Base-by-base conservation (phyloP, 2,329 filamentous ascomycete species). In the Colletotrichum tanaceti region DNA sequence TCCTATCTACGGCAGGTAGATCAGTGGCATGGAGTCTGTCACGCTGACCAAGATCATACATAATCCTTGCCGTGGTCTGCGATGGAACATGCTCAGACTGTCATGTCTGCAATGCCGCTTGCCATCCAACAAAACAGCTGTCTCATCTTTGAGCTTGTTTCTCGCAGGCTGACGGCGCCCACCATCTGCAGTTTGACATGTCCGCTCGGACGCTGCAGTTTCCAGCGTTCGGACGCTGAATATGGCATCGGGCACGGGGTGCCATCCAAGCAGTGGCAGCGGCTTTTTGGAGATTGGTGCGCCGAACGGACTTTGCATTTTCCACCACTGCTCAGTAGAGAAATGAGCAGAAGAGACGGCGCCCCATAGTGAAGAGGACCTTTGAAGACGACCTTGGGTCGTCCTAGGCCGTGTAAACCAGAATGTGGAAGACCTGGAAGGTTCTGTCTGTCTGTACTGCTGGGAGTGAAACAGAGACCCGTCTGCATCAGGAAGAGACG, bases 171-270 rank as follows among this genome's bases (percentile, higher is more conserved):
- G 24, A 68, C 32, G 57, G 57, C 44, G 50, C 44, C 24, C 46
- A 44, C 41, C 47, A 47, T 18, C 22, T 67, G 52, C 44, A 55
- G 58, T 44, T 50, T 70, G 67, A 63, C 64, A 58, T 58, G 58
- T 38, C 54, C 67, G 67, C 67, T 68, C 67, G 47, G 64, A 63
- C 53, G 52, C 58, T 63, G 57, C 52, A 62, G 53, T 44, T 43
- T 67, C n/a, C 50, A 43, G 55, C 53, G 63, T 62, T 63, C 59
- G 58, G 52, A 49, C 41, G 58, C 32, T 50, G 58, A 18, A 46
- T 28, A 22, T 7, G 54, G 53, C 63, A 39, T 35, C 9, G n/a
- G 32, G 52, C 52, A 59, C 64, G 22, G 41, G 9, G 64, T 52
- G 28, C 49, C 47, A 35, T 63, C 64, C 53, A 47, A 68, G 67